Evolutionary conservation across 2,329 filamentous ascomycete genomes (phyloP).

Genomic region (Elsinoe fawcettii): DNA sequence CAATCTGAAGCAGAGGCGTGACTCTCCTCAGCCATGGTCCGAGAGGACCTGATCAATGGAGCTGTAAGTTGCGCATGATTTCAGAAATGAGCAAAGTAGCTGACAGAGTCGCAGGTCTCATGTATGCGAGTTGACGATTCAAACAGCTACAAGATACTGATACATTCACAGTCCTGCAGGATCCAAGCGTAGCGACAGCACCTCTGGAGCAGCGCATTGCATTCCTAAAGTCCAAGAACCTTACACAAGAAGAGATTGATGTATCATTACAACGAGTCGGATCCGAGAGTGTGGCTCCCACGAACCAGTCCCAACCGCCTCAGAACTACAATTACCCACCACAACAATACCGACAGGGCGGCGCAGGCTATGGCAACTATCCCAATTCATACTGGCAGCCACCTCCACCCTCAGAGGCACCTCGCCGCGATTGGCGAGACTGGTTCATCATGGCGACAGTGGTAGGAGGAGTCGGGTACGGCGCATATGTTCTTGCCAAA

Average conservation of each 20-base stretch:
- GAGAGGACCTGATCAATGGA: constrained; percentile 84
- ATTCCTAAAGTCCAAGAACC: constrained; percentile 92
- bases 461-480: constrained; percentile 80
- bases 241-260: constrained; percentile 93
- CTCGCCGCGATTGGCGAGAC: constrained; percentile 88
- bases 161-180: constrained; percentile 65
- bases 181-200: constrained; percentile 81
- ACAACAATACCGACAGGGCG: constrained; percentile 36
- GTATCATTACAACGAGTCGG: constrained; percentile 69
- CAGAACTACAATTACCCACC: constrained; percentile 33
- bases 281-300: constrained; percentile 40
- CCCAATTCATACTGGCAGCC: constrained; percentile 45
- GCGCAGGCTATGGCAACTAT: constrained; percentile 46
- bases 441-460: constrained; percentile 99
- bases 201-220: constrained; percentile 88
- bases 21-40: constrained; percentile 60
- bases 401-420: constrained; percentile 51
- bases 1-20: background rate
- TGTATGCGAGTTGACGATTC: constrained; percentile 35
- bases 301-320: constrained; percentile 39
- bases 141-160: background rate
- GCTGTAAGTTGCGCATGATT: constrained; percentile 43
- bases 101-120: constrained; percentile 38
- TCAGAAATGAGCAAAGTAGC: constrained; percentile 11
- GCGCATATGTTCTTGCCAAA: constrained; percentile 80